A percentile compares a stretch with the other conserved stretches of the same genome.
phyloP scores from a whole-genome alignment of 2,329 filamentous ascomycete species.

The Alternaria sp. region DNA sequence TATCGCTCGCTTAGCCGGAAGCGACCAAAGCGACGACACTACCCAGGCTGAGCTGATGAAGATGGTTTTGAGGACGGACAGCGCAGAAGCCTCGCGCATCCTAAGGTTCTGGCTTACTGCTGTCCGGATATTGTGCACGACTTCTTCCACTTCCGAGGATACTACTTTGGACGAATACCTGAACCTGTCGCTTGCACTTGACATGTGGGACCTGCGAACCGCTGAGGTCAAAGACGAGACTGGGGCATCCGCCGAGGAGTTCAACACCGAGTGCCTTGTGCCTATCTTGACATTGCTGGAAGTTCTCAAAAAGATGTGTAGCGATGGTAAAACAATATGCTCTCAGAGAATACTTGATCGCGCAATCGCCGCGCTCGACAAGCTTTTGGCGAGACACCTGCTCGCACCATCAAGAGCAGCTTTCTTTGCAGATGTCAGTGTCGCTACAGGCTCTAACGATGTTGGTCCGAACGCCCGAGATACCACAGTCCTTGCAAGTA shows the following conservation, averaged over 20 bases:
- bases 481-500: conserved; percentile 24
- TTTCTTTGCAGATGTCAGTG: conserved; percentile 40
- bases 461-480: conserved; percentile 5
- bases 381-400: conserved; percentile 51
- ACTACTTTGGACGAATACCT: conserved; percentile 14
- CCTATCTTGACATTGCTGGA: conserved; percentile 37
- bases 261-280: conserved; percentile 47
- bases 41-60: conserved; percentile 45
- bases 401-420: conserved; percentile 49
- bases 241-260: conserved; percentile 42
- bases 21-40: conserved; percentile 20
- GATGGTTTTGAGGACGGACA: conserved; percentile 43
- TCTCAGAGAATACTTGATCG: conserved; percentile 5
- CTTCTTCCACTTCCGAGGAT: background rate
- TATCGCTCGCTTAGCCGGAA: conserved; percentile 24
- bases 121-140: conserved; percentile 20
- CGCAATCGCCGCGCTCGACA: conserved; percentile 37
- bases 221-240: conserved; percentile 34
- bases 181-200: conserved; percentile 31
- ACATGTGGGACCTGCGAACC: conserved; percentile 45
- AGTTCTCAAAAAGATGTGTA: conserved; percentile 14
- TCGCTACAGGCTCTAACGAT: conserved; percentile 3
- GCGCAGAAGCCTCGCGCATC: conserved; percentile 44
- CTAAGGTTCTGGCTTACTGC: conserved; percentile 44
- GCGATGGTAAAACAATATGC: background rate